Conservation (phyloP, 2,329 filamentous ascomycete genomes). For the Phaeoacremonium minimum region DNA sequence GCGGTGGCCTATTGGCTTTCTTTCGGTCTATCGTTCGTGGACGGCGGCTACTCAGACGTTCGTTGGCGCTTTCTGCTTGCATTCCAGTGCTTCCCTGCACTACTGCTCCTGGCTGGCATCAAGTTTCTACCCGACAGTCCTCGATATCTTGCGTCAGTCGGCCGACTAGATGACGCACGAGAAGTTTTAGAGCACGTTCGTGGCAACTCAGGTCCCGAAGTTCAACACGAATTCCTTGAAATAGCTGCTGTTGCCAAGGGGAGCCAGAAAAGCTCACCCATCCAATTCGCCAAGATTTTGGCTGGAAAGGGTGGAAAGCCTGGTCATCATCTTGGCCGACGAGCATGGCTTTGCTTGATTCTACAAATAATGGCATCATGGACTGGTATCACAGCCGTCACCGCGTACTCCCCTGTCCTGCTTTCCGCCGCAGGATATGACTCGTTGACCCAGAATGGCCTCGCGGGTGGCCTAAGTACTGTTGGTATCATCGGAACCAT, state of each 20-base stretch:
- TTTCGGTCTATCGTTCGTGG: constrained; percentile 24
- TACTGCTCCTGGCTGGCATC: constrained; percentile 31
- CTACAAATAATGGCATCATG: constrained; percentile 38
- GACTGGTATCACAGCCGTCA: constrained; percentile 37
- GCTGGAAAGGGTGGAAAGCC: constrained; percentile 27
- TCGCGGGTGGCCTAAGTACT: constrained; percentile 46
- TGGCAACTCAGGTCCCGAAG: constrained; percentile 24
- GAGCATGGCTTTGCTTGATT: constrained; percentile 31
- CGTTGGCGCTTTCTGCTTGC: constrained; percentile 31
- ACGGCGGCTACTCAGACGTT: constrained; percentile 20
- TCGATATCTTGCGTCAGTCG: constrained; percentile 21
- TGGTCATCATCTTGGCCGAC: constrained; percentile 30
- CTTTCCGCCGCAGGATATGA: constrained; percentile 26
- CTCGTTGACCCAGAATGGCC: constrained; percentile 36
- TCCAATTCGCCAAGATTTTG: constrained; percentile 32
- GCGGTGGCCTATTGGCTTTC: constrained; percentile 33
- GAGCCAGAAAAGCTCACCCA: constrained; percentile 28
- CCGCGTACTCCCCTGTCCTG: constrained; percentile 28
- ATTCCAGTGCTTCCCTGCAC: constrained; percentile 35
- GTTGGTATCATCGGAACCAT: constrained; percentile 47
- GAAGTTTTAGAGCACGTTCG: constrained; percentile 25
- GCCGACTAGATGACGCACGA: constrained; percentile 22
- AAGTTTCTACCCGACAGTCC: constrained; percentile 40
- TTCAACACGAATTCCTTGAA: constrained; percentile 33
- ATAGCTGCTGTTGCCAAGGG: constrained; percentile 33